These are phyloP conservation scores for Picochlorum sp. DNA, from an alignment of 139 green algal species.

Conservation along the genomic window DNA sequence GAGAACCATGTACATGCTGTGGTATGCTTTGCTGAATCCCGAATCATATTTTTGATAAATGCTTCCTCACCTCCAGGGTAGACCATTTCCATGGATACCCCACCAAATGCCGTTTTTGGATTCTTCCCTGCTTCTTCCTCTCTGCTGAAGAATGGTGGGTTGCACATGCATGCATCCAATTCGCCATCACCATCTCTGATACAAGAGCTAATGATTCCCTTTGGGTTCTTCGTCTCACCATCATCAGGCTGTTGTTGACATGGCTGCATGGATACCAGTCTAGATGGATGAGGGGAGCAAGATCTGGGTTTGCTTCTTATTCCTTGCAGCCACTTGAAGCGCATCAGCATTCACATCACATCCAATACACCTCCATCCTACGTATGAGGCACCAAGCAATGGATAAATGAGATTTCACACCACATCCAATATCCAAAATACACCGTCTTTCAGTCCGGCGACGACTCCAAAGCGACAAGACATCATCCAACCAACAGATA, in stretches of 20 bases:
- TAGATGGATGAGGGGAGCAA: conserved; percentile 55
- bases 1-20: conserved; percentile 60
- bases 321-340: conserved; percentile 37
- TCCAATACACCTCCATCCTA: conserved; percentile 77
- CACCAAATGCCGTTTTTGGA: conserved; percentile 66
- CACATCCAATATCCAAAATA: conserved; percentile 85
- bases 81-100: conserved; percentile 77
- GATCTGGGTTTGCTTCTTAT: conserved; percentile 55
- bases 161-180: conserved; percentile 86
- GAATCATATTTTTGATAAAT: conserved; percentile 79
- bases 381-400: conserved; percentile 73
- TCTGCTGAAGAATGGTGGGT: conserved; percentile 91
- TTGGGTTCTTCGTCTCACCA: background rate
- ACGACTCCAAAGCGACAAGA: conserved; percentile 61
- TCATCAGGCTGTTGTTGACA: conserved; percentile 19
- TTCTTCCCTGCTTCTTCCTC: conserved; percentile 71
- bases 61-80: conserved; percentile 79
- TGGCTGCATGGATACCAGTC: conserved; percentile 18
- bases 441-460: conserved; percentile 5
- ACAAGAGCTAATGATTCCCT: conserved; percentile 34
- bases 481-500: conserved; percentile 83
- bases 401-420: conserved; percentile 92
- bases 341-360: conserved; percentile 63
- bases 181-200: conserved; percentile 20
- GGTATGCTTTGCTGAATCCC: conserved; percentile 53